Evolutionary conservation across 2,329 filamentous ascomycete species (phyloP).

Genomic region (Volutella citrinella): DNA sequence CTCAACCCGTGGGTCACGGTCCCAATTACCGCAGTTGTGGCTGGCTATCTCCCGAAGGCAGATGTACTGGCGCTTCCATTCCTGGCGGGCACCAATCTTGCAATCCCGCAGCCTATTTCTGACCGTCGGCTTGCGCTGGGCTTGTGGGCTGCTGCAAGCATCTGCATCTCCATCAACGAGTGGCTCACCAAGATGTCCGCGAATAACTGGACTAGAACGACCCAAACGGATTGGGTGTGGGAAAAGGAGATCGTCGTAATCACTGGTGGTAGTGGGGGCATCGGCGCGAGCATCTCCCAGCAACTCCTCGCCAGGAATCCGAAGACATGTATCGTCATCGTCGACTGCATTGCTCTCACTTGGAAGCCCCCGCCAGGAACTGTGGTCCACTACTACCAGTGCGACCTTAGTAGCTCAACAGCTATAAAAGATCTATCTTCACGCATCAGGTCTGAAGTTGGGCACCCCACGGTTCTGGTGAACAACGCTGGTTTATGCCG

Average conservation of each 20-base stretch:
- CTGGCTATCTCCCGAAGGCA: no score
- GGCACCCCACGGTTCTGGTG: slow-evolving; percentile 35
- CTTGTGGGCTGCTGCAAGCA: no score
- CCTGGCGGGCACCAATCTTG: no score
- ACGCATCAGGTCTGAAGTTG: slow-evolving; percentile 29
- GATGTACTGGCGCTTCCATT: no score
- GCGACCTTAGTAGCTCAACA: slow-evolving; percentile 32
- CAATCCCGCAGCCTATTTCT: no score
- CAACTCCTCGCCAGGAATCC: slow-evolving; percentile 23
- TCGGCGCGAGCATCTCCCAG: slow-evolving; percentile 23
- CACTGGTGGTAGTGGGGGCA: slow-evolving; percentile 10
- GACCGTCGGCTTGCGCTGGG: no score
- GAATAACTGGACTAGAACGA: no score
- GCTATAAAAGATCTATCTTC: slow-evolving; percentile 27
- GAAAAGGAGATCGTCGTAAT: slow-evolving; percentile 6
- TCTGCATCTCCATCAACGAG: no score
- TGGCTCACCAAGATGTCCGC: no score
- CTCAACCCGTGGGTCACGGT: no score
- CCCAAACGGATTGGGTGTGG: slow-evolving; percentile 7
- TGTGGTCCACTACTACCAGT: slow-evolving; percentile 29
- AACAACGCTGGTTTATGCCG: slow-evolving; percentile 34
- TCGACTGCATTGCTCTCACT: slow-evolving; percentile 31
- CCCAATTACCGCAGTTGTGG: no score
- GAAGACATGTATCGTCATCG: slow-evolving; percentile 27
- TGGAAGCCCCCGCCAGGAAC: slow-evolving; percentile 22